Base-by-base conservation (phyloP, 306 rosid species). In the Quercus glauca region DNA sequence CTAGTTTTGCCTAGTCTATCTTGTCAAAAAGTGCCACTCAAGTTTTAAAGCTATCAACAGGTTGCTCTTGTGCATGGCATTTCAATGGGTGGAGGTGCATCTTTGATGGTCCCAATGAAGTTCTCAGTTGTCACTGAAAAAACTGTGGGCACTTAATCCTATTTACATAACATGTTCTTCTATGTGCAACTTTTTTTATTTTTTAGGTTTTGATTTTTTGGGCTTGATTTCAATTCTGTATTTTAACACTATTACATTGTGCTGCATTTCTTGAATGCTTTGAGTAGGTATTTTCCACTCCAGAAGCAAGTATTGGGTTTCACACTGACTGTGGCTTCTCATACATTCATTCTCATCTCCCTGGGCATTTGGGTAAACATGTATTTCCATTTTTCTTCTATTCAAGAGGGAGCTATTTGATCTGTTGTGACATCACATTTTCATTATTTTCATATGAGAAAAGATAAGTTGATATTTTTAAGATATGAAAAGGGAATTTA, bases 31-130 rank as follows among this genome's bases (percentile, higher is more conserved):
- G 20, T 73, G 45, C 52, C 67, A 53, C 76, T 76, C 49, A 63
- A 35, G 17, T 52, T 60, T 60, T 75, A 63, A 20, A 71, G 67
- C 63, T 82, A 78, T 70, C 29, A 49, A 79, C 79, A 95, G 98
- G 99, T 95, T 84, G 89, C 95, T 55, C 92, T 92, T 75, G 98
- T 88, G 58, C 76, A 92, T 75, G 99, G 99, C 84, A 90, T 95
- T 84, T 87, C 98, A 80, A 91, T 95, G 97, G 99, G 99, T 35
- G 99, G 98, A 84, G 99, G 99, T 21, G 93, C 97, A 79, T 87
- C 99, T 60, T 84, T 95, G 58, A 91, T 95, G 98, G 93, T 82
- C 61, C 98, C 97, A 14, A 59, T 92, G 97, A 92, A 85, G 76
- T 95, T 95, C 80, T 92, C 99, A 13, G 96, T 90, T 68, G 97